Base-by-base conservation (phyloP, 257 asterid genomes). In the Anisodus acutangulus region DNA sequence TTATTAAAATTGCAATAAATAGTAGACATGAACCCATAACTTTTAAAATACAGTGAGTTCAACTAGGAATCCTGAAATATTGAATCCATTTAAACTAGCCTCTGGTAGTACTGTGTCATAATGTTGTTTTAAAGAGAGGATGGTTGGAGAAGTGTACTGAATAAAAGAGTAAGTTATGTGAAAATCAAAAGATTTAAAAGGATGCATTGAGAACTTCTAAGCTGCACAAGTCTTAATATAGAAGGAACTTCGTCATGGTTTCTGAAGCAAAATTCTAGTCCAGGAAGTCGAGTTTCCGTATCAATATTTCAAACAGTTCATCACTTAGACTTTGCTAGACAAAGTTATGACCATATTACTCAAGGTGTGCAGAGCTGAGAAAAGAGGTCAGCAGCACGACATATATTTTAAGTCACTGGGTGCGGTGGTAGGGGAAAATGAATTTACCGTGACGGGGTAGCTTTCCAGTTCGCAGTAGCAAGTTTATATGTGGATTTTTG, bases 261-360 rank as follows among this genome's bases (percentile, higher is more conserved):
- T 10, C 58, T 72, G 58, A 72, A 72, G 80, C n/a, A 45, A 72
- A 69, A 71, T 19, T 19, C 58, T 45, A 45, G n/a, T 19, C 39
- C 31, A 17, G 37, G 58, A 72, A 72, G 80, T 72, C 80, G n/a
- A 47, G 59, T 72, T 72, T 9, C 80, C 59, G n/a, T 71, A 9
- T 47, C 39, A n/a, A 45, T 2, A 3, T n/a, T 72, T 51, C 17
- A 72, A 43, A 45, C 17, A 10, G 39, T 9, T 72, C 39, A 11
- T 45, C 39, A n/a, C 13, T 72, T 19, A 11, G 39, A 72, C 59
- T 45, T 72, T n/a, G 58, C 37, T 72, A 72, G 37, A 45, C 9
- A 72, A 72, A 72, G 37, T 72, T 9, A 70, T 72, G 80, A 45
- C 80, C 58, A 45, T 72, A 8, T 45, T 19, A 45, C 58, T 72